These are phyloP conservation scores for Viridothelium virens DNA, from an alignment of 495 filamentous ascomycete species.

Conservation along the genomic window DNA sequence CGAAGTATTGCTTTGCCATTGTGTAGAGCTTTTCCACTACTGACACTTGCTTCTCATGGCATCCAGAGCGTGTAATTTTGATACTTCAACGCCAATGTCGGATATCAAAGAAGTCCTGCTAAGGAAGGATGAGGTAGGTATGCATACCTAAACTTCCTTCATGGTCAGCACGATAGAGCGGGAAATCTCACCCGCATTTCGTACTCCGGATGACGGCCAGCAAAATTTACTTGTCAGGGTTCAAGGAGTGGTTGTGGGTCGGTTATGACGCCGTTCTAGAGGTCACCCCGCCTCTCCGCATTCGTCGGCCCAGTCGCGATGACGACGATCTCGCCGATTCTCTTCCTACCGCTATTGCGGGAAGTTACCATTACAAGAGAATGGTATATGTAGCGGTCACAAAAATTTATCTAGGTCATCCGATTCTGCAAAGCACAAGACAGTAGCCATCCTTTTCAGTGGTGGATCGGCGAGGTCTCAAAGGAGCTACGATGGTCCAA, in stretches of 20 bases:
- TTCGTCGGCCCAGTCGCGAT: too few relatives aligned
- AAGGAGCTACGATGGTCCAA: too few relatives aligned
- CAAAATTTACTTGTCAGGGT: not conserved
- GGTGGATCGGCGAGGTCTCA: too few relatives aligned
- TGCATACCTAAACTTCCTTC: not conserved
- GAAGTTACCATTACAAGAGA: too few relatives aligned
- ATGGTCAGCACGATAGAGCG: not conserved
- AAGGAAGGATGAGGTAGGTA: not conserved
- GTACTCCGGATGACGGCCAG: not conserved
- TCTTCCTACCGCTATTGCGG: too few relatives aligned
- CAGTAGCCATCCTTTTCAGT: too few relatives aligned
- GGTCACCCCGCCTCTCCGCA: too few relatives aligned
- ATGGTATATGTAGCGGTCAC: too few relatives aligned
- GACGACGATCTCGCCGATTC: too few relatives aligned
- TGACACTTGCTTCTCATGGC: not conserved
- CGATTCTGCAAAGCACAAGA: too few relatives aligned
- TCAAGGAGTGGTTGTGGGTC: not conserved
- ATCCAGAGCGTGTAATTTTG: not conserved
- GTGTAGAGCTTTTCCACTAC: not conserved
- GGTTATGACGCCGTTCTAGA: not conserved
- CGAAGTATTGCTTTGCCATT: conserved; percentile 10
- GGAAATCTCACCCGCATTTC: not conserved
- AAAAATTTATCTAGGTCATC: too few relatives aligned
- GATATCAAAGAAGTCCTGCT: not conserved
- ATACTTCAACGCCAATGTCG: not conserved